These are phyloP conservation scores for Magnusiomyces magnusii DNA, from an alignment of 1,139 yeast genomes.

Conservation along the genomic window DNA sequence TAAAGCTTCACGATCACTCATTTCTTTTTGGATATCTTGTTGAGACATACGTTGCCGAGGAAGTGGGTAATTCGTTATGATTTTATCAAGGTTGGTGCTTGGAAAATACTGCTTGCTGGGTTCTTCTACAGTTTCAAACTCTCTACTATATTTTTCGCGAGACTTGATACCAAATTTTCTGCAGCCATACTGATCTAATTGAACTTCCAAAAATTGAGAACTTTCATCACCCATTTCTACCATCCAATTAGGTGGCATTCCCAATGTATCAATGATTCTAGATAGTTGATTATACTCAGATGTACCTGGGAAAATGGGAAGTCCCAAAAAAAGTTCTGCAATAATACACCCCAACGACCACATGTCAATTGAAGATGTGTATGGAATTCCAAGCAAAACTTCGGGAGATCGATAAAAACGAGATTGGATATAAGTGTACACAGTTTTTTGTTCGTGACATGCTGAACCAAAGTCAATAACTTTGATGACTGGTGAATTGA, in stretches of 20 bases:
- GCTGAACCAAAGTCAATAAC: conserved; percentile 97
- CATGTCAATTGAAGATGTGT: conserved; percentile 88
- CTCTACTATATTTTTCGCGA: conserved; percentile 52
- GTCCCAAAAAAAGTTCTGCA: conserved; percentile 85
- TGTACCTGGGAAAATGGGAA: conserved; percentile 92
- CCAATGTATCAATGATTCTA: conserved; percentile 76
- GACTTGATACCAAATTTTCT: conserved; percentile 44
- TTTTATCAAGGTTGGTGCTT: conserved; percentile 62
- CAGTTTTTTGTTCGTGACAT: conserved; percentile 83
- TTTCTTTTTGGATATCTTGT: conserved; percentile 46
- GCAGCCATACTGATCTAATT: conserved; percentile 34
- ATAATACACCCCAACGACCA: conserved; percentile 98
- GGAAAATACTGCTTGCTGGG: conserved; percentile 82
- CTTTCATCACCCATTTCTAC: conserved; percentile 89
- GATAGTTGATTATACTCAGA: conserved; percentile 87
- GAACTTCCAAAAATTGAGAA: conserved; percentile 53
- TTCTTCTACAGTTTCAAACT: conserved; percentile 53
- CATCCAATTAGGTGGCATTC: conserved; percentile 93
- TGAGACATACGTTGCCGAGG: conserved; percentile 68
- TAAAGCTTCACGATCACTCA: conserved; percentile 61
- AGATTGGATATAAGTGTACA: conserved; percentile 92
- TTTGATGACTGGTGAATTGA: conserved; percentile 84
- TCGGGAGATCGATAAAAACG: conserved; percentile 96
- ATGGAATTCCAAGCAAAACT: conserved; percentile 80
- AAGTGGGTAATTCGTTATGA: conserved; percentile 65